A percentile compares a stretch with the other conserved stretches of the same genome.
phyloP scores from a whole-genome alignment of 371 early-diverging fungal genomes.

The Parasitella parasitica region DNA sequence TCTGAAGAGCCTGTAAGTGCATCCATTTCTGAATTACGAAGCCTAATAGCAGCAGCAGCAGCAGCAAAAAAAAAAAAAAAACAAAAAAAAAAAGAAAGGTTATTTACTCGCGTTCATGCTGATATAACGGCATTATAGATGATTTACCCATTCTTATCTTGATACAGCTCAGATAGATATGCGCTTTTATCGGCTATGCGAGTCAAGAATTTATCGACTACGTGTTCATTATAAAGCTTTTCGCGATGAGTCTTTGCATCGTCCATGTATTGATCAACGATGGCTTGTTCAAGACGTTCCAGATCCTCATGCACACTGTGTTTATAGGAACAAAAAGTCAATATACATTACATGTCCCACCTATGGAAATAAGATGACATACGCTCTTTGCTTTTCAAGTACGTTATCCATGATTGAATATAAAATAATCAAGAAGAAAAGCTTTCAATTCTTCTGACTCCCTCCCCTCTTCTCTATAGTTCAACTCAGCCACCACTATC shows the following conservation, averaged over 20 bases:
- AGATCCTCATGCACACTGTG: conserved; percentile 84
- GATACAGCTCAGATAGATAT: conserved; percentile 63
- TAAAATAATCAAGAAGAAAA: neutral
- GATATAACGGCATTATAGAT: neutral
- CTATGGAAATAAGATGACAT: neutral
- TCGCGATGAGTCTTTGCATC: conserved; percentile 81
- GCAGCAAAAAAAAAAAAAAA: no score
- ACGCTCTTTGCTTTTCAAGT: conserved; percentile 73
- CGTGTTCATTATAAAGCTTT: conserved; percentile 80
- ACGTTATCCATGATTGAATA: conserved; percentile 57
- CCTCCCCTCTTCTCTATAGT: neutral
- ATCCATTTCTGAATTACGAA: conserved; percentile 72
- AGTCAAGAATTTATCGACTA: conserved; percentile 71
- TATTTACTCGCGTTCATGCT: neutral
- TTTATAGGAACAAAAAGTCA: neutral
- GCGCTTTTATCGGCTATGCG: conserved; percentile 69
- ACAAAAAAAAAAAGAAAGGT: no score
- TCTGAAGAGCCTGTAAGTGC: conserved; percentile 71
- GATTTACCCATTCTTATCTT: conserved; percentile 73
- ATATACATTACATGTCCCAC: neutral
- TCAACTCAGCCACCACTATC: neutral
- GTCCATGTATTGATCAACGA: conserved; percentile 78
- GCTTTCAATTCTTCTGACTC: neutral
- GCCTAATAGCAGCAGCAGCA: conserved; percentile 30
- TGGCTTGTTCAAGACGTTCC: conserved; percentile 89